Base-by-base conservation (phyloP, 257 asterid species). In the Solanum corneliomulleri region DNA sequence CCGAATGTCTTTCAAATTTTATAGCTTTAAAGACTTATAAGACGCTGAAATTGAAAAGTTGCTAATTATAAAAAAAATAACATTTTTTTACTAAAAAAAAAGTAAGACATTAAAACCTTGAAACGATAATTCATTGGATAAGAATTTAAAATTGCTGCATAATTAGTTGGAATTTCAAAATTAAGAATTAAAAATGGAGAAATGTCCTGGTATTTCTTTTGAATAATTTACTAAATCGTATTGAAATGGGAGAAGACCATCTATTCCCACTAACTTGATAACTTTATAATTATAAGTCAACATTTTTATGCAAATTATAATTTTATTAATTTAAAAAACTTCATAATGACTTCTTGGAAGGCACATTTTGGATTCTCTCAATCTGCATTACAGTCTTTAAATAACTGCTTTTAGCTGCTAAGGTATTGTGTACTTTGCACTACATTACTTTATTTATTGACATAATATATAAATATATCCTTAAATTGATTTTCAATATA, bases 211-310 rank as follows among this genome's bases (percentile, higher is more conserved):
- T n/a, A 45, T 18, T 25, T 77, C n/a, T 77, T 25, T 77, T 44
- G 9, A 44, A 44, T 44, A 77, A n/a, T 77, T 13, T 44, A 77
- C 15, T 77, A 37, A n/a, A 25, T 44, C n/a, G 31, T 44, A 42
- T 14, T 77, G 83, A 25, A 44, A 44, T 23, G 52, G 83, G 37
- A 77, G 60, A 52, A 52, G 62, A n/a, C 83, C 62, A 77, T 77
- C 84, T 77, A 44, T 62, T 44, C 64, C 39, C 64, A 44, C 62
- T 76, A 41, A 44, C 62, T 42, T 76, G 12, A 42, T 4, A 41
- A n/a, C 60, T 76, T 76, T n/a, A 41, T 11, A 18, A 37, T 20
- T 37, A 20, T 74, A 77, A 44, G n/a, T 42, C 37, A 76, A 76
- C 39, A 42, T 20, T 42, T 77, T 42, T 27, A 68, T 42, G 83